Percentiles rank a stretch among this genome's conserved stretches.
Evolutionary conservation across 495 filamentous ascomycete species (phyloP).

Genomic region (Neurospora sp.): DNA sequence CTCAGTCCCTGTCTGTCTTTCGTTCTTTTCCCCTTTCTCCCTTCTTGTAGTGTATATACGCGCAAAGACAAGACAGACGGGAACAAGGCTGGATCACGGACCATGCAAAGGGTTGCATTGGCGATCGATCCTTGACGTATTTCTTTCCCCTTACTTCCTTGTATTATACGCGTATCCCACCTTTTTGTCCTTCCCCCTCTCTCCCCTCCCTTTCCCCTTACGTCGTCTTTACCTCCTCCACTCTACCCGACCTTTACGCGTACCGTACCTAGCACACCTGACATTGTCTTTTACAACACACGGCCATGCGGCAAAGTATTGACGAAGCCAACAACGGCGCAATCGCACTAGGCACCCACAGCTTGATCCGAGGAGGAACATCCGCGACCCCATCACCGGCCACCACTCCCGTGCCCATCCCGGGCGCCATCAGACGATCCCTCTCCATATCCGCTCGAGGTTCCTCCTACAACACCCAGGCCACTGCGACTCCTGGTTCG

Average conservation of each 20-base stretch:
- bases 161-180: not conserved
- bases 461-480: not conserved
- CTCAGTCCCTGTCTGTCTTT: not conserved
- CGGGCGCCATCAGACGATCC: not conserved
- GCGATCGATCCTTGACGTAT: not conserved
- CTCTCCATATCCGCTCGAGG: not conserved
- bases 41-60: not conserved
- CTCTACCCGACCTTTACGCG: not conserved
- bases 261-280: not conserved
- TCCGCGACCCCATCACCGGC: not conserved
- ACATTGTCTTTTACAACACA: too few species aligned
- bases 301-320: not conserved
- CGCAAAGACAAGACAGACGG: not conserved
- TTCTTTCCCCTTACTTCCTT: not conserved
- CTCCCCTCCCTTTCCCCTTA: not conserved
- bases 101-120: not conserved
- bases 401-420: not conserved
- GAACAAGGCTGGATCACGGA: not conserved
- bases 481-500: not conserved
- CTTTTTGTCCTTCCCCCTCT: not conserved
- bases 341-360: constrained; percentile 7
- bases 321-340: constrained; percentile 2
- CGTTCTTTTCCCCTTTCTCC: not conserved
- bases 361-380: not conserved
- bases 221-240: not conserved